phyloP scores from a whole-genome alignment of 106 monocot species.

The Cymbidium sinense region DNA sequence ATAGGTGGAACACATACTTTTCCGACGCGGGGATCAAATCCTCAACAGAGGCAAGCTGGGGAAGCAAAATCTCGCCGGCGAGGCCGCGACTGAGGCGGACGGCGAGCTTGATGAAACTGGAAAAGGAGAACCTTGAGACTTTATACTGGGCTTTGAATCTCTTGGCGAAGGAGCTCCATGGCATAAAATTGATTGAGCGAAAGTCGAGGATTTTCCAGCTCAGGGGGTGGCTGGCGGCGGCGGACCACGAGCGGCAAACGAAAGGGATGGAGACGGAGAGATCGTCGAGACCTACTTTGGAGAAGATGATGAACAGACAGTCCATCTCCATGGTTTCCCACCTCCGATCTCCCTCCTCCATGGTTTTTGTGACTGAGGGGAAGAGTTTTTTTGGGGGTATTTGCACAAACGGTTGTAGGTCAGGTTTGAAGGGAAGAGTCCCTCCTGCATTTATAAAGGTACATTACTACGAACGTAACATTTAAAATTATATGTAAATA shows the following conservation, averaged over 20 bases:
- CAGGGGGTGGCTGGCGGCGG: neutral
- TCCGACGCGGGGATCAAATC: neutral
- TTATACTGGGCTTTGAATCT: neutral
- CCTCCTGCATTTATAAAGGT: too few species aligned
- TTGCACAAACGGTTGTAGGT: too few species aligned
- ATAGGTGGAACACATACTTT: neutral
- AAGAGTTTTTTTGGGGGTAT: too few species aligned
- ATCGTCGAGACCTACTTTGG: slow-evolving; percentile 29
- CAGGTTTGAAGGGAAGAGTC: too few species aligned
- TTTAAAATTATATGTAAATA: too few species aligned
- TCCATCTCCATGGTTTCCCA: slow-evolving; percentile 47
- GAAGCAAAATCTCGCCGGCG: neutral
- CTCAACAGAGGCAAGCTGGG: neutral
- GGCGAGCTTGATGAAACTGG: neutral
- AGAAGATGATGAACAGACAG: slow-evolving; percentile 35
- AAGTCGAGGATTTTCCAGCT: slow-evolving; percentile 23
- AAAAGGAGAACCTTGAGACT: neutral
- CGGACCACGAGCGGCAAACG: slow-evolving; percentile 41
- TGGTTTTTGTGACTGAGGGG: too few species aligned
- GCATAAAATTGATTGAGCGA: slow-evolving; percentile 7
- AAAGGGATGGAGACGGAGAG: slow-evolving; percentile 25
- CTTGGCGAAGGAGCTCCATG: slow-evolving; percentile 10
- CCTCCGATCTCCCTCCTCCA: too few species aligned
- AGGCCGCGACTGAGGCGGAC: neutral
- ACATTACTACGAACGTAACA: too few species aligned